A percentile compares a stretch with the other conserved stretches of the same genome.
Evolutionary conservation across 257 asterid species (phyloP).

Genomic region (Phtheirospermum japonicum): DNA sequence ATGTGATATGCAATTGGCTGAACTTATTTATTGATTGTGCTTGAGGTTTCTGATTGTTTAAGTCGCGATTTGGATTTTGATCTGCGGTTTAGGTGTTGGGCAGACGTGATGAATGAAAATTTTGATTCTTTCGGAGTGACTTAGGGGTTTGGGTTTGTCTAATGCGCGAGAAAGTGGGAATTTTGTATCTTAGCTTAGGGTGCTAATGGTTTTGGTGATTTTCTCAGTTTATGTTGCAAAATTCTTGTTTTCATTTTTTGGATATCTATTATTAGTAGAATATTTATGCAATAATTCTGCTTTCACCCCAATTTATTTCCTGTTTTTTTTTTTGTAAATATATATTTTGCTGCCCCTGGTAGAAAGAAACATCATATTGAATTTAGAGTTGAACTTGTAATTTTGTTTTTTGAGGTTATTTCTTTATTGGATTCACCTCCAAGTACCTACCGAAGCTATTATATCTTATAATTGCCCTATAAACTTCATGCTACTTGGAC

Average conservation of each 20-base stretch:
- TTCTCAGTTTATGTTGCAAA: conserved; percentile 11
- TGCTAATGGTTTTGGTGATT: conserved; percentile 11
- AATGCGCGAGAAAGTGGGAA: conserved; percentile 10
- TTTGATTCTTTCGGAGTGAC: conserved; percentile 4
- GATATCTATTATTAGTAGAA: background rate
- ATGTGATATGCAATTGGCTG: conserved; percentile 14
- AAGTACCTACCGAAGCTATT: too few species aligned
- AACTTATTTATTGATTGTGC: background rate
- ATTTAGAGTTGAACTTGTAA: too few species aligned
- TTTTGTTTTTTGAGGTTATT: too few species aligned
- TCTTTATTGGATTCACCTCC: too few species aligned
- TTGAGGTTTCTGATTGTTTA: conserved; percentile 1
- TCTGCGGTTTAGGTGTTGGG: conserved; percentile 24
- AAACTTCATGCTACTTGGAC: too few species aligned
- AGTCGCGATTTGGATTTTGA: conserved; percentile 20
- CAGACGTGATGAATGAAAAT: conserved; percentile 1
- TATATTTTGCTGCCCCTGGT: background rate
- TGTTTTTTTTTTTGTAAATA: background rate
- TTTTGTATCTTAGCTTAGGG: conserved; percentile 9
- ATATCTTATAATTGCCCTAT: too few species aligned
- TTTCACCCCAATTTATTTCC: background rate
- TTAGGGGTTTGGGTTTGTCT: conserved; percentile 19
- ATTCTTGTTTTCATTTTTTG: background rate
- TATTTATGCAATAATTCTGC: background rate
- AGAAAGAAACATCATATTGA: too few species aligned